phyloP scores from a whole-genome alignment of 2,329 filamentous ascomycete genomes.

The Hypoxylon sp. region DNA sequence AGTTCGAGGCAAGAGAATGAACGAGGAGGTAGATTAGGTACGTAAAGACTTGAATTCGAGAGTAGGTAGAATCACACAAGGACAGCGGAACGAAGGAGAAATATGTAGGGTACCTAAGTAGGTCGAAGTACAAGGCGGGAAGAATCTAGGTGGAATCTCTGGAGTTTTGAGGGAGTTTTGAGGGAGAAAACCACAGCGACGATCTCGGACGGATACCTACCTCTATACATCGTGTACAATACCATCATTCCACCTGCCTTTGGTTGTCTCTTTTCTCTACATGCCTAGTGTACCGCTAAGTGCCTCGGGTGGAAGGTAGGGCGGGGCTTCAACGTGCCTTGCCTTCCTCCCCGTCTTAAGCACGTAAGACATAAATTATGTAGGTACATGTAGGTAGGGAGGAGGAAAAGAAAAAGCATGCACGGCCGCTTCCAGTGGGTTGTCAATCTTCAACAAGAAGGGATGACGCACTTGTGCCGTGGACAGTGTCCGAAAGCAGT shows the following conservation, averaged over 20 bases:
- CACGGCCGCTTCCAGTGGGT: background rate
- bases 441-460: conserved; percentile 25
- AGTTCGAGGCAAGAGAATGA: background rate
- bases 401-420: too few species aligned
- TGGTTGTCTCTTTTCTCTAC: conserved; percentile 4
- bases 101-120: conserved; percentile 19
- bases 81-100: conserved; percentile 2
- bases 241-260: conserved; percentile 20
- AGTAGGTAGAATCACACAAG: conserved; percentile 12
- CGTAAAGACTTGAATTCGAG: background rate
- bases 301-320: background rate
- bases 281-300: background rate
- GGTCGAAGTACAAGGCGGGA: conserved; percentile 9
- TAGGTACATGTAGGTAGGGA: too few species aligned
- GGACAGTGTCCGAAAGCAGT: conserved; percentile 26
- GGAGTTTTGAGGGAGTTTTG: conserved; percentile 17
- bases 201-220: conserved; percentile 26
- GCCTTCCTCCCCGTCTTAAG: background rate
- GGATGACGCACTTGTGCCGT: conserved; percentile 34
- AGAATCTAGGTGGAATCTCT: conserved; percentile 12
- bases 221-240: conserved; percentile 9
- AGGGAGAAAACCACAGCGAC: conserved; percentile 24
- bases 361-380: background rate
- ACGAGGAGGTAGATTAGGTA: conserved; percentile 3
- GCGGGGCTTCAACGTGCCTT: background rate